These are phyloP conservation scores for Leishmania turanica DNA, from an alignment of 208 protist genomes.

Conservation along the genomic window DNA sequence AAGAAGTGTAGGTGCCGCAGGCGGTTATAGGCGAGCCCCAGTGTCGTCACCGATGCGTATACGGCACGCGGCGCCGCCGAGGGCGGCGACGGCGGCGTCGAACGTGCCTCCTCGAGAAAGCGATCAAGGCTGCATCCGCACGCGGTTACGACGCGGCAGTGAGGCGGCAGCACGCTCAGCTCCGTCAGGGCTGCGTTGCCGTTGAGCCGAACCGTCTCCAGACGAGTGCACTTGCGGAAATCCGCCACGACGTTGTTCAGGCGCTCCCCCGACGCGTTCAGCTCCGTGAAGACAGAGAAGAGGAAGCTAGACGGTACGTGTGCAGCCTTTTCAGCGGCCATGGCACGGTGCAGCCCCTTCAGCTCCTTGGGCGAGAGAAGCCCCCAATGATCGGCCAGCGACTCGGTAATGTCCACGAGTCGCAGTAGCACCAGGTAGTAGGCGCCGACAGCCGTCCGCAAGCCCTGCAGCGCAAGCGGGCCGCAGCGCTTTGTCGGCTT, in stretches of 20 bases:
- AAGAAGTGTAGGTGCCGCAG: slow-evolving; percentile 54
- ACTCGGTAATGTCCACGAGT: slow-evolving; percentile 35
- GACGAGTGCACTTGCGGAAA: slow-evolving; percentile 43
- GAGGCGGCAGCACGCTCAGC: slow-evolving; percentile 58
- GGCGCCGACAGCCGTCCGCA: slow-evolving; percentile 38
- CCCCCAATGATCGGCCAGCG: slow-evolving; percentile 49
- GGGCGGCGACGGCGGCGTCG: neutral
- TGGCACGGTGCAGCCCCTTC: slow-evolving; percentile 40
- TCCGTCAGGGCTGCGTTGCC: slow-evolving; percentile 52
- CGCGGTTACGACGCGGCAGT: slow-evolving; percentile 48
- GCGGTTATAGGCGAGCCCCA: slow-evolving; percentile 72
- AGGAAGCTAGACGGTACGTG: slow-evolving; percentile 43
- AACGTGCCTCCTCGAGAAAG: slow-evolving; percentile 16
- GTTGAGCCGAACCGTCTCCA: slow-evolving; percentile 58
- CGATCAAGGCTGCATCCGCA: slow-evolving; percentile 48
- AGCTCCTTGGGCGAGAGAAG: slow-evolving; percentile 44
- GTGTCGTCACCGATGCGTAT: slow-evolving; percentile 35
- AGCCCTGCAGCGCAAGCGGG: slow-evolving; percentile 26
- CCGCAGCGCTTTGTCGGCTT: slow-evolving; percentile 40
- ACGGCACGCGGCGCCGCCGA: slow-evolving; percentile 10
- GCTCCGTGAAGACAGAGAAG: slow-evolving; percentile 47
- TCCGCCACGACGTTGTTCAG: slow-evolving; percentile 41
- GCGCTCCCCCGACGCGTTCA: slow-evolving; percentile 53
- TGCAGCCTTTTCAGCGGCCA: slow-evolving; percentile 40
- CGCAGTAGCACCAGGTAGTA: slow-evolving; percentile 39